Evolutionary conservation across 2,329 filamentous ascomycete genomes (phyloP), one percentile per base, ranked within the genome.

Genomic region (Ilyonectria sp.): DNA sequence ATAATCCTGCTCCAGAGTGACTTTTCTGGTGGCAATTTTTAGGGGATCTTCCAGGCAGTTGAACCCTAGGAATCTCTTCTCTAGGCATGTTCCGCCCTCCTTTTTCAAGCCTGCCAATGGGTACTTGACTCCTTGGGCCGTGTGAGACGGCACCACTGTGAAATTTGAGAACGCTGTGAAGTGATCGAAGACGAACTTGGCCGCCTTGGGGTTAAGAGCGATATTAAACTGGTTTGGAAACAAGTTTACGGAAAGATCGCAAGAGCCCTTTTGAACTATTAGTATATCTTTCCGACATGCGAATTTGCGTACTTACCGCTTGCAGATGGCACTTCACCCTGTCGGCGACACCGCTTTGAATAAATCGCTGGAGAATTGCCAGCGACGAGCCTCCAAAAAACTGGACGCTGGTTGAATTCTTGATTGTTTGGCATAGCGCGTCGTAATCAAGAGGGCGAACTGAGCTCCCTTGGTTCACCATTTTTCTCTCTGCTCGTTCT

Each of bases 141-240:
- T 71, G 33, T 75, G 71, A 15, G 73, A 75, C 26, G 73, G 73
- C 4, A 75, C 73, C 17, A 74, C 72, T 1, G 59, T 60, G 31
- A 74, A 74, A 5, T 70, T 59, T 33, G 54, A 37, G 23, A 74
- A 74, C 19, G 70, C 60, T 17, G 13, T 19, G 29, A 55, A 73
- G 50, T 59, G 59, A 6, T 65, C 33, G 9, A 74, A 67, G 9
- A 74, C 72, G 4, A 50, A 61, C 37, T 69, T 60, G 2, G 72
- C 72, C 21, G 72, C 72, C 19, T 47, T 37, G 19, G 50, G 44
- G 37, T 74, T 74, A 11, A 74, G 69, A 17, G 70, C 72, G 35
- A 74, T 63, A 31, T 74, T 74, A 65, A 74, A 74, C 43, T 74
- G 72, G 31, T 74, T 74, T 11, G 72, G 71, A 19, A 74, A 74